Conservation (phyloP, 345 rosid genomes). For the Rubroshorea leprosula region DNA sequence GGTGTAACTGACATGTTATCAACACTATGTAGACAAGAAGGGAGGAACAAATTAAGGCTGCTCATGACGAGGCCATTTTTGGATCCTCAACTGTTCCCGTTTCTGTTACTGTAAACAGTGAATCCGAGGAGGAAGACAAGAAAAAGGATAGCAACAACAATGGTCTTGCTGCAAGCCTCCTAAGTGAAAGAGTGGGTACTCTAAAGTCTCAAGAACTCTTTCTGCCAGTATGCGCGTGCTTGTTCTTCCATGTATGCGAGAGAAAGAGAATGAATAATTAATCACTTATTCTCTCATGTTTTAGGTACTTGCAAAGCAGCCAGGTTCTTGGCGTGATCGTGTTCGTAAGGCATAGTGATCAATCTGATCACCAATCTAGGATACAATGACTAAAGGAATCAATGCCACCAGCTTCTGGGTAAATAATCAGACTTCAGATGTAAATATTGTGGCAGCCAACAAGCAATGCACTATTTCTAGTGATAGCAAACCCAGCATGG, state of each 20-base stretch:
- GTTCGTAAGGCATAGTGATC: slow-evolving; percentile 52
- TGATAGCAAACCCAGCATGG: background rate
- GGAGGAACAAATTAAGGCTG: slow-evolving; percentile 65
- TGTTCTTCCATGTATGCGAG: background rate
- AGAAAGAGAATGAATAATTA: slow-evolving; percentile 6
- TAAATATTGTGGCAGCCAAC: slow-evolving; percentile 5
- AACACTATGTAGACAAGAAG: slow-evolving; percentile 47
- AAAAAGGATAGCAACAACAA: slow-evolving; percentile 32
- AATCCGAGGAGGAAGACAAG: slow-evolving; percentile 26
- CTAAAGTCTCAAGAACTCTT: background rate
- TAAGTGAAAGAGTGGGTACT: slow-evolving; percentile 67
- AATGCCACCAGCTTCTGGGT: background rate
- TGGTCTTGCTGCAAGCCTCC: slow-evolving; percentile 36
- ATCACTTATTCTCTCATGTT: background rate
- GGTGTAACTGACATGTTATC: background rate
- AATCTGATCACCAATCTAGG: background rate
- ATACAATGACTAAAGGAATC: background rate
- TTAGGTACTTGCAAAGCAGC: slow-evolving; percentile 87
- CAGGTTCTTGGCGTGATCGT: slow-evolving; percentile 96
- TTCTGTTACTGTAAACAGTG: slow-evolving; percentile 26
- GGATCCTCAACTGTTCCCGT: slow-evolving; percentile 46
- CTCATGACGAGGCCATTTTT: slow-evolving; percentile 95
- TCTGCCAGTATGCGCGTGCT: background rate
- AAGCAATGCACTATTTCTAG: background rate
- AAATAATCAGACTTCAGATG: background rate